Evolutionary conservation across 768 basidiomycete genomes (phyloP), one percentile per base, ranked within the genome.

Genomic region (Grammothele lineata): DNA sequence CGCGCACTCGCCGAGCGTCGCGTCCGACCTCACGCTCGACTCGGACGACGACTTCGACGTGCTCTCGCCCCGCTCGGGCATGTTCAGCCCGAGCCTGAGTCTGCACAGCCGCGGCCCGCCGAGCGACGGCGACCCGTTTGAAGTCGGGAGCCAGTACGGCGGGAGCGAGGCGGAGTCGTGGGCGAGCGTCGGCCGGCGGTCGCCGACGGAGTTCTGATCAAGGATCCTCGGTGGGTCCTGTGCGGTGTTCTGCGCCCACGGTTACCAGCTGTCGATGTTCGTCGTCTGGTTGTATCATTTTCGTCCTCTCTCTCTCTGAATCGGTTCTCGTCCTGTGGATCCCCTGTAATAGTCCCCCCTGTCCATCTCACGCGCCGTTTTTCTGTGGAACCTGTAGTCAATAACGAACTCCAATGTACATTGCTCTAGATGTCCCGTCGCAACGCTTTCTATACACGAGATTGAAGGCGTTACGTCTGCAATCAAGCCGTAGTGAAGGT

Each of bases 91-190:
- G 15, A n/a, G n/a, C n/a, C 14, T 12, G 6, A 27, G 22, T 23
- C n/a, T 3, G n/a, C 36, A 37, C 7, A 43, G 37, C 40, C 46
- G 19, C 3, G 46, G 40, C 18, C 27, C 7, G 8, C 8, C 27
- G 27, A 14, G 14, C 8, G 33, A 45, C 33, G 46, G 36, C 18
- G 40, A 53, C 46, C 26, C 47, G 25, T 56, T 52, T 34, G 56
- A 59, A 14, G 51, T 53, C 35, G 40, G 14, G 19, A 53, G 53
- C 4, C 39, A 52, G 32, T 45, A 57, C 33, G 57, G 51, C 3
- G 58, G 60, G 44, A 55, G 51, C 3, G 58, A 57, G 44, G 61
- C 59, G 12, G 41, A 35, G 6, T 55, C 51, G 19, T 62, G 61
- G 61, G 55, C 40, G 23, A 60, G 58, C 40, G 48, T 58, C 14